Base-by-base conservation (phyloP, 768 basidiomycete species). In the Lactarius akahatsu region DNA sequence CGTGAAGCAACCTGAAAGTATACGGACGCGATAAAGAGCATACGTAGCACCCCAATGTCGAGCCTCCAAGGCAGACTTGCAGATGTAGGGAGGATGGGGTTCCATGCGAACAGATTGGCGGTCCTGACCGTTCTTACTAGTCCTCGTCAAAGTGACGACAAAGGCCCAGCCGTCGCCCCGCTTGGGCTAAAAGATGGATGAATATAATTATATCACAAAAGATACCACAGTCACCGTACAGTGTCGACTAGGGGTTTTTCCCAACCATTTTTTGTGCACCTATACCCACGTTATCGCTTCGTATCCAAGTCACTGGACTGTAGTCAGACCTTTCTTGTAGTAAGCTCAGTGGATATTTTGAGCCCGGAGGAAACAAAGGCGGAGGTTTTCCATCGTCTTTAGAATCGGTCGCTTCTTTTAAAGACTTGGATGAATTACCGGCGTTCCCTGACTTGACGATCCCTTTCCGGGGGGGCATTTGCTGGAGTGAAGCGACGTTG, bases 41-140 rank as follows among this genome's bases (percentile, higher is more conserved):
- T 91, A 94, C 3, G 89, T 90, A 18, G 94, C 94, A 45, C 89
- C 94, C 88, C 91, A 95, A 73, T 97, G 95, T 62, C 88, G 90
- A 34, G 94, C 94, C 77, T 96, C 92, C 28, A 88, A 73, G 8
- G 87, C 82, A n/a, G 87, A 87, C 2, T 84, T 80, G 67, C 85
- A 80, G 55, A 83, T 77, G 70, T 91, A 84, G 7, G 88, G 83
- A 1, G 91, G 90, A 73, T 89, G 85, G 6, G 94, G 89, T 67
- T 86, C 86, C 69, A 97, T 76, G 56, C 85, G 81, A 18, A 94
- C 87, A 5, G 78, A 82, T 72, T 94, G 91, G 62, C 76, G 81
- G 69, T 88, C 82, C 56, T 69, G 62, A 9, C 68, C 70, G 4
- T 85, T 85, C 23, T 81, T 87, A 32, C 6, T 32, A 75, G 89